Percentiles rank a stretch among this genome's conserved stretches.
These are phyloP conservation scores for Naganishia antarctica DNA, from an alignment of 768 basidiomycete species.

Conservation along the genomic window DNA sequence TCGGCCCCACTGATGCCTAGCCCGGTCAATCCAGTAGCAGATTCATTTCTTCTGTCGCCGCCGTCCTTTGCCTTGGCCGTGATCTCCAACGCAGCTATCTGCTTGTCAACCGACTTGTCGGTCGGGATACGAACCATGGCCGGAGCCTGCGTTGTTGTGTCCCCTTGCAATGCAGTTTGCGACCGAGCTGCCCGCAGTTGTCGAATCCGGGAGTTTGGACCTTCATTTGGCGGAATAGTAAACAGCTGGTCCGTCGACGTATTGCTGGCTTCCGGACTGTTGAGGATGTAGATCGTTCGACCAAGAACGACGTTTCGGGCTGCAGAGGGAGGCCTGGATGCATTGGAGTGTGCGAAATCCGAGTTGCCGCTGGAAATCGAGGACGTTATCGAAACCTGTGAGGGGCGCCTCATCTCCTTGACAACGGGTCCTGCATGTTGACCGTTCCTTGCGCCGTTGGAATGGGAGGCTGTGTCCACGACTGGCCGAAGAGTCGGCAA, in stretches of 20 bases:
- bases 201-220: background rate
- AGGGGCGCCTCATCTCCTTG: background rate
- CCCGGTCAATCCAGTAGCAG: background rate
- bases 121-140: background rate
- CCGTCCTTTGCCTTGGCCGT: background rate
- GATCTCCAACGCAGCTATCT: background rate
- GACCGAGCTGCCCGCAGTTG: constrained; percentile 5
- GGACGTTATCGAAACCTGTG: background rate
- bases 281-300: background rate
- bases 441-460: background rate
- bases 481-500: too few relatives aligned
- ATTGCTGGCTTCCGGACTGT: constrained; percentile 3
- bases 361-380: constrained; percentile 5
- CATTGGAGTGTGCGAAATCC: background rate
- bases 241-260: constrained; percentile 14
- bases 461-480: too few relatives aligned
- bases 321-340: background rate
- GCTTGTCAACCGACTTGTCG: background rate
- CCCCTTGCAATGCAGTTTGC: background rate
- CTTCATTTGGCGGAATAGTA: background rate
- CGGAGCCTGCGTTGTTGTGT: constrained; percentile 3
- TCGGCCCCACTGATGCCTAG: constrained; percentile 8
- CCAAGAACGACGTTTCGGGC: background rate
- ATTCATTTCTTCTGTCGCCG: too few relatives aligned
- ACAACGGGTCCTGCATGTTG: background rate